phyloP scores from a whole-genome alignment of 805 yeast genomes.

The Millerozyma acaciae region DNA sequence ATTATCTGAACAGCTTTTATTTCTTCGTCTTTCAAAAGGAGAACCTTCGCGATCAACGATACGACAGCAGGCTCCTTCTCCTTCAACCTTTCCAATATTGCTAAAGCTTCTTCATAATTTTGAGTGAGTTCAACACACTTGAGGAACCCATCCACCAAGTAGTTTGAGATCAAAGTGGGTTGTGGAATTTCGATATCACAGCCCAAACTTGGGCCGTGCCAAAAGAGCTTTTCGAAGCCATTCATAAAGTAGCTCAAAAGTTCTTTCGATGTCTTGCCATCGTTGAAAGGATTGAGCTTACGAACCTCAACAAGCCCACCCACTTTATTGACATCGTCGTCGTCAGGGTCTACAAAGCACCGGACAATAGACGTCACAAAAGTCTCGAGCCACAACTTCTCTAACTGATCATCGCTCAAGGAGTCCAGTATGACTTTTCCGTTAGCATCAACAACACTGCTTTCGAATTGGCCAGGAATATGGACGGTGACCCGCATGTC shows the following conservation, averaged over 20 bases:
- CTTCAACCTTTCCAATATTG: slow-evolving; percentile 51
- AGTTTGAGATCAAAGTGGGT: slow-evolving; percentile 61
- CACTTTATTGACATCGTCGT: slow-evolving; percentile 53
- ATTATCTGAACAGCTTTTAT: slow-evolving; percentile 52
- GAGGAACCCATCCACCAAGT: slow-evolving; percentile 71
- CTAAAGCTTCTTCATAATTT: slow-evolving; percentile 56
- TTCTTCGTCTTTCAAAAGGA: slow-evolving; percentile 54
- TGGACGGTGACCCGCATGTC: slow-evolving; percentile 72
- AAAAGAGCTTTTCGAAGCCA: slow-evolving; percentile 65
- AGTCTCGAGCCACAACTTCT: slow-evolving; percentile 46
- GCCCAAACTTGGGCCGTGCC: slow-evolving; percentile 65
- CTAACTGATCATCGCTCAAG: slow-evolving; percentile 52
- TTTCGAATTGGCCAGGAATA: slow-evolving; percentile 70
- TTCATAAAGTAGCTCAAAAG: slow-evolving; percentile 46
- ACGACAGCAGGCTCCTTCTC: slow-evolving; percentile 53
- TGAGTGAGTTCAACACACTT: slow-evolving; percentile 63
- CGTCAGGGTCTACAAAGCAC: slow-evolving; percentile 63
- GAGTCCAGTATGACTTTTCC: slow-evolving; percentile 53
- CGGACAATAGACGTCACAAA: slow-evolving; percentile 72
- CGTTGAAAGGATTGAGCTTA: slow-evolving; percentile 69
- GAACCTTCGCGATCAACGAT: slow-evolving; percentile 51
- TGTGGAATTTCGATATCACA: slow-evolving; percentile 62
- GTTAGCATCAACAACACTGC: slow-evolving; percentile 45
- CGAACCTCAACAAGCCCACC: slow-evolving; percentile 79
- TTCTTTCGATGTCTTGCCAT: slow-evolving; percentile 41